Base-by-base conservation (phyloP, 768 basidiomycete genomes). In the Russula sp. region DNA sequence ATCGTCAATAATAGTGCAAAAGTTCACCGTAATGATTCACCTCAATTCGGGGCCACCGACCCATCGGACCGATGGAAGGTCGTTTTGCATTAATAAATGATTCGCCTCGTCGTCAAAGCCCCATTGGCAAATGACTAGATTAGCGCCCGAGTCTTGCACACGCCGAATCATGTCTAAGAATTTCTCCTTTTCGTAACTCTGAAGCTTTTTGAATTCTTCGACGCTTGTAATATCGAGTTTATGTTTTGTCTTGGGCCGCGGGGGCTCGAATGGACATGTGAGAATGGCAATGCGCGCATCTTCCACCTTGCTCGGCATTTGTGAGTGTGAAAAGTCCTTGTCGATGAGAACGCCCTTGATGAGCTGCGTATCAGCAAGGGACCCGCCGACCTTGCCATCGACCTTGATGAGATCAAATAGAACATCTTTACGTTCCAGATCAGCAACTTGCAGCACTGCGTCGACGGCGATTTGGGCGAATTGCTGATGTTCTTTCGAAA, bases 61-160 rank as follows among this genome's bases (percentile, higher is more conserved):
- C 97, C 97, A 98, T 73, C 97, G 84, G 34, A 98, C 96, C 32
- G 97, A 92, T 49, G 97, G 97, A 40, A 99, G 81, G 16, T 95
- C 92, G 71, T 98, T 98, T 79, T 97, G 94, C 92, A 98, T 94
- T 68, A 99, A 76, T 71, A 98, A 69, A 74, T 98, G 97, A 73
- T 99, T 99, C 50, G 97, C 97, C 77, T 99, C 97, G 72, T 99
- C 97, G 73, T 99, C 97, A 73, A 99, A 99, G 65, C 97, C 97
- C 97, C 97, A 99, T 74, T 99, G 97, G 76, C 97, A 99, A 71
- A 99, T 98, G 69, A 99, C 97, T 64, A 99, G 77, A 76, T 99
- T 99, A 16, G 97, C 96, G 42, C 97, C 97, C 18, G 95, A 90
- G 71, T 96, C 89, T 75, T 98, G 96, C 63, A 98, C 95, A 74